Conservation (phyloP, 2,329 filamentous ascomycete species). For the Ascochyta lentis region DNA sequence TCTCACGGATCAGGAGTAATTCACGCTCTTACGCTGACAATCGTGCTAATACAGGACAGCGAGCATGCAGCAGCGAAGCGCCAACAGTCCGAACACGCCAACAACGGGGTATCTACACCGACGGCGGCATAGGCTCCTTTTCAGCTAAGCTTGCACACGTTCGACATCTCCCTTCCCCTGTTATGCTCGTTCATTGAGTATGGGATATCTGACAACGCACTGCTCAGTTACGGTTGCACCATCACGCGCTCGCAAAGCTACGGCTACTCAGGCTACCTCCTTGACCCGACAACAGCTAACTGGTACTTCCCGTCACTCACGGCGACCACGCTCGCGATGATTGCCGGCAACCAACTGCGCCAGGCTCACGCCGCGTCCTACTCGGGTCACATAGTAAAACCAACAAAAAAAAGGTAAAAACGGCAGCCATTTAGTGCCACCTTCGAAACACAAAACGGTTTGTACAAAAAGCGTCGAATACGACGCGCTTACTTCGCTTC, state of each 20-base stretch:
- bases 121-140: conserved; percentile 38
- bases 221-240: conserved; percentile 35
- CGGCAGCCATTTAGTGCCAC: conserved; percentile 2
- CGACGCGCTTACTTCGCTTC: conserved; percentile 10
- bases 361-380: conserved; percentile 19
- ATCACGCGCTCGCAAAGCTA: conserved; percentile 19
- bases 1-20: conserved; percentile 26
- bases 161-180: conserved; percentile 27
- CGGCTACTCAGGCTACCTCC: conserved; percentile 16
- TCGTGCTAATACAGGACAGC: conserved; percentile 48
- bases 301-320: neutral
- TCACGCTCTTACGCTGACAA: conserved; percentile 41
- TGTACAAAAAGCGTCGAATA: conserved; percentile 11
- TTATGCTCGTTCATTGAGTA: conserved; percentile 18
- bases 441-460: conserved; percentile 18
- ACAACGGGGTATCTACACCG: conserved; percentile 38
- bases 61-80: conserved; percentile 43
- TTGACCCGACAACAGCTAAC: conserved; percentile 8
- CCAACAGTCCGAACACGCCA: conserved; percentile 36
- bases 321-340: neutral
- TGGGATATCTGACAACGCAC: conserved; percentile 34
- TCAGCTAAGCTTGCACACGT: conserved; percentile 42
- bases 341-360: conserved; percentile 25
- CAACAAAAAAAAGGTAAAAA: conserved; percentile 39
- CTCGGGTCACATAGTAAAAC: conserved; percentile 21